Evolutionary conservation across 2,329 filamentous ascomycete genomes (phyloP).

Genomic region (Apiospora aurea): DNA sequence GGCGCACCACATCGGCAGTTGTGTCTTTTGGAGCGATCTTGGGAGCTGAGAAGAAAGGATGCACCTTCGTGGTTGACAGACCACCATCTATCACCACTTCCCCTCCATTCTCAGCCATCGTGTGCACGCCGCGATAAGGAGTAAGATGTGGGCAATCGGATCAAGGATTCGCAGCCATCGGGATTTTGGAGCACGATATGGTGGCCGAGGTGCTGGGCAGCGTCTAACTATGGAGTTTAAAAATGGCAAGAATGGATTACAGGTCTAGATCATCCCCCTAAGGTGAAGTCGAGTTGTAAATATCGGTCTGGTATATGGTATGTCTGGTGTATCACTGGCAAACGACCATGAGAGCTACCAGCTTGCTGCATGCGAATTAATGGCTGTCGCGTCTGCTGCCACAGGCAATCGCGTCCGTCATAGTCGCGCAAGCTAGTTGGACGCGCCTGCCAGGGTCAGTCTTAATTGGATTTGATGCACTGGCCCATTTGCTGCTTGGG

Average conservation of each 20-base stretch:
- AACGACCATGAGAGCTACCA: not conserved
- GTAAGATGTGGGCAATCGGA: not conserved
- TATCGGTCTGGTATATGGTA: not conserved
- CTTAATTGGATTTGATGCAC: not conserved
- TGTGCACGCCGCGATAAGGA: not conserved
- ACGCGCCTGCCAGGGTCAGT: slow-evolving; percentile 18
- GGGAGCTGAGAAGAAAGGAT: slow-evolving; percentile 59
- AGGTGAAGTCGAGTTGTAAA: not conserved
- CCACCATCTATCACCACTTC: not conserved
- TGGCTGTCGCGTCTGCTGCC: not conserved
- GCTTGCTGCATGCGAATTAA: not conserved
- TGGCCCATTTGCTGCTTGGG: not conserved
- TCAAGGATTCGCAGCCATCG: slow-evolving; percentile 17
- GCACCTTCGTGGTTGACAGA: slow-evolving; percentile 48
- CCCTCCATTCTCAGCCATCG: slow-evolving; percentile 18
- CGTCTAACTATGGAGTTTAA: not conserved
- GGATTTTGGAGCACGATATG: not conserved
- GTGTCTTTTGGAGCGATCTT: slow-evolving; percentile 31
- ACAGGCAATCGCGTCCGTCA: slow-evolving; percentile 20
- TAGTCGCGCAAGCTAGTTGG: slow-evolving; percentile 14
- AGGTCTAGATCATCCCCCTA: not conserved
- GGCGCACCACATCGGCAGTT: slow-evolving; percentile 30
- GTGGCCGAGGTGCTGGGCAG: not conserved
- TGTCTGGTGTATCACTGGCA: not conserved
- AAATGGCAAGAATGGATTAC: not conserved